Conservation (phyloP, 352 stramenopile genomes). For the Globisporangium acanthophoron region DNA sequence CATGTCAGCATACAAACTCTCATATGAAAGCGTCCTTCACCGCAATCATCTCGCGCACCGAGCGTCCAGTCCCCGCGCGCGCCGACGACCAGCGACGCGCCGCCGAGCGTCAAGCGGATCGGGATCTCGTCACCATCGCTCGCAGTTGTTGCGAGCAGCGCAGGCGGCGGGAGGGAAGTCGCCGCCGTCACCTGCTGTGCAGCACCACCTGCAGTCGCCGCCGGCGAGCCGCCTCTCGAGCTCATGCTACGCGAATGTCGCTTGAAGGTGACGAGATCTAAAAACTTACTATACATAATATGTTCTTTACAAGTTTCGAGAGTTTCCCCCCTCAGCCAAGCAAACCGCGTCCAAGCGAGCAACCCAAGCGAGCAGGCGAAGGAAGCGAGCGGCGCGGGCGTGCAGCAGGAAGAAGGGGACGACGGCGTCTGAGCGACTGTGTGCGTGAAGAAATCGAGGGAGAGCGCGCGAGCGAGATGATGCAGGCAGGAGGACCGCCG, state of each 20-base stretch:
- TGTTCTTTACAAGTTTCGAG: neutral
- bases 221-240: neutral
- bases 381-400: neutral
- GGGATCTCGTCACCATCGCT: constrained; percentile 46
- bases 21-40: neutral
- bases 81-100: constrained; percentile 38
- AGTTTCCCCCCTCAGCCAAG: neutral
- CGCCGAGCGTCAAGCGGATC: constrained; percentile 52
- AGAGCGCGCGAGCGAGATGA: constrained; percentile 2
- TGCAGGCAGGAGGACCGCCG: constrained; percentile 10
- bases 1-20: neutral
- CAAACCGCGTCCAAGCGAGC: neutral
- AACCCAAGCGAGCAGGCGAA: neutral
- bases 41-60: constrained; percentile 22
- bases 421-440: neutral
- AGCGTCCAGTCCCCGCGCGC: constrained; percentile 54
- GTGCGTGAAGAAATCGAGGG: neutral
- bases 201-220: neutral
- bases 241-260: neutral
- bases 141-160: neutral
- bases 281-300: neutral
- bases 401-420: neutral
- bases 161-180: neutral
- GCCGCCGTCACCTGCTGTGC: constrained; percentile 1
- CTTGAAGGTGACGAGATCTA: constrained; percentile 3